phyloP scores from a whole-genome alignment of 768 basidiomycete species.

The Nidularia pulvinata region DNA sequence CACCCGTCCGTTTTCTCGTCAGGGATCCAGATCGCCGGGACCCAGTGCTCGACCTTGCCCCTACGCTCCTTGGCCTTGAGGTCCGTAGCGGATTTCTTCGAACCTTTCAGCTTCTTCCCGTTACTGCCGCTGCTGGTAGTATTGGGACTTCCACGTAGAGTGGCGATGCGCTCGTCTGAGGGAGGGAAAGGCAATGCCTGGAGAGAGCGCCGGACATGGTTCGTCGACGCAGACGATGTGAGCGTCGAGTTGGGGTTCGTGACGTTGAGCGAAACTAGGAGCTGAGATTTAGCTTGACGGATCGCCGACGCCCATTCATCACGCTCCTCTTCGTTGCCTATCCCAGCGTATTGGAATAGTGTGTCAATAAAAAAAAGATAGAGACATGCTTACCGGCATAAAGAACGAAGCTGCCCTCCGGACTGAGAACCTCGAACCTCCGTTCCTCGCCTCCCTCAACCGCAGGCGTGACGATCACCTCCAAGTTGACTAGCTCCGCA shows the following conservation, averaged over 20 bases:
- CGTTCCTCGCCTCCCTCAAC: constrained; percentile 30
- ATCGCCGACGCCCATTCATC: constrained; percentile 70
- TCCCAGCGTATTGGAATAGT: constrained; percentile 1
- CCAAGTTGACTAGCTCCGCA: constrained; percentile 70
- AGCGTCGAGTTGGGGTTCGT: constrained; percentile 82
- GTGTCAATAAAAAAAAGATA: neutral
- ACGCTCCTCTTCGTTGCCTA: constrained; percentile 55
- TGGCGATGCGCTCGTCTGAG: constrained; percentile 41
- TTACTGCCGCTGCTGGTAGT: too few species aligned
- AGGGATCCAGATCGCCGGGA: constrained; percentile 93
- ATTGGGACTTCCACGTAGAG: neutral
- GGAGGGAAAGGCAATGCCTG: constrained; percentile 75
- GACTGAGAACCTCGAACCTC: constrained; percentile 74
- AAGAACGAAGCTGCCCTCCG: constrained; percentile 74
- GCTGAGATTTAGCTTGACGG: constrained; percentile 65
- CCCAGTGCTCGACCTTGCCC: constrained; percentile 74
- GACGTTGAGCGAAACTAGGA: constrained; percentile 69
- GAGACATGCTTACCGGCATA: constrained; percentile 53
- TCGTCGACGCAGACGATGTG: constrained; percentile 74
- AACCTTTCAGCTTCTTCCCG: too few species aligned
- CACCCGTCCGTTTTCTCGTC: constrained; percentile 82
- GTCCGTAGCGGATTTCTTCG: constrained; percentile 3
- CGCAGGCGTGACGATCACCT: constrained; percentile 47
- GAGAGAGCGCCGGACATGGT: constrained; percentile 71
- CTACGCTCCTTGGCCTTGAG: constrained; percentile 30